phyloP scores from a whole-genome alignment of 345 rosid species.

The Cochlearia excelsa region DNA sequence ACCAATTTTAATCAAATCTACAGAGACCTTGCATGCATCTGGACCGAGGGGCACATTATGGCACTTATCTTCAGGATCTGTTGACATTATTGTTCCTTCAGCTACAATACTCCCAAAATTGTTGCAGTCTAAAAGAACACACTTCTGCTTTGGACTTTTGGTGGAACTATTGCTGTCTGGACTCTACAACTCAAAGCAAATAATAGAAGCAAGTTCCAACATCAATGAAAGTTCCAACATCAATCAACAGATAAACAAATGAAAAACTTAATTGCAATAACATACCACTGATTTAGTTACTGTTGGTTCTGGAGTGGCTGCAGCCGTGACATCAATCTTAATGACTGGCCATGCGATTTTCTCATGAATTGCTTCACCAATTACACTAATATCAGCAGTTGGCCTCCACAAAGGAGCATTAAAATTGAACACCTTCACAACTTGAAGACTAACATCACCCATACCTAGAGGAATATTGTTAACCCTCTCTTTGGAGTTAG shows the following conservation, averaged over 20 bases:
- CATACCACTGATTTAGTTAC: too few species aligned
- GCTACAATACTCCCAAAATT: background rate
- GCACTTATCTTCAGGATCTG: background rate
- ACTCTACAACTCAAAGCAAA: background rate
- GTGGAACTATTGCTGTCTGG: background rate
- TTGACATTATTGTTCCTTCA: background rate
- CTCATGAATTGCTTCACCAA: background rate
- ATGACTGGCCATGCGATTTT: constrained; percentile 1
- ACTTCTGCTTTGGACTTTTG: background rate
- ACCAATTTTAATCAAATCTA: background rate
- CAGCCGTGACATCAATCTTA: background rate
- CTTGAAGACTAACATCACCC: background rate
- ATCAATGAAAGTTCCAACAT: background rate
- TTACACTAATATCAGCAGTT: background rate
- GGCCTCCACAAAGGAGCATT: background rate
- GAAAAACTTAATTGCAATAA: too few species aligned
- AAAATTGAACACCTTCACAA: background rate
- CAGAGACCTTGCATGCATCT: background rate
- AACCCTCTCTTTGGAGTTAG: background rate
- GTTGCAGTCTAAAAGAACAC: background rate
- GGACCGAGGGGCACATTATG: background rate
- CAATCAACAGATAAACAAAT: too few species aligned
- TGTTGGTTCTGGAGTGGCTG: too few species aligned
- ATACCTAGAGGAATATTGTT: background rate
- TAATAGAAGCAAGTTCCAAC: background rate